Base-by-base conservation (phyloP, 805 yeast species). In the Zygosaccharomyces bisporus region DNA sequence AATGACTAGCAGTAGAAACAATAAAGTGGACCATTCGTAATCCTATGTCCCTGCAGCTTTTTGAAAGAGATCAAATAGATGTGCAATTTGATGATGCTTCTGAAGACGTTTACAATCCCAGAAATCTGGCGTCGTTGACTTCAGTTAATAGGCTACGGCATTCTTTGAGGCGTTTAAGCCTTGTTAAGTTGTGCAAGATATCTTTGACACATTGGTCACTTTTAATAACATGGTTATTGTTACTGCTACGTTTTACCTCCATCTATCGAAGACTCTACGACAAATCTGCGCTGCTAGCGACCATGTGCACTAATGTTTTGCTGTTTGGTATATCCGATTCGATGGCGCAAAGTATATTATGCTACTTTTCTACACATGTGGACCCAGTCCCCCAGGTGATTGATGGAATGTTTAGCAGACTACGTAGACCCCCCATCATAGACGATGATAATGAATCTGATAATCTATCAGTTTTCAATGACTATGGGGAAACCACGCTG, bases 251-350 rank as follows among this genome's bases (percentile, higher is more conserved):
- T 44, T 68, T 81, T 39, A 76, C 86, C 6, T 71, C 77, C 21
- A 71, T 73, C 41, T 84, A 83, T 57, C 79, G 79, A 41, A 69
- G 68, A 6, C 57, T 83, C 44, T 89, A 89, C 61, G 74, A 76
- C 48, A 72, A 68, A 45, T 78, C 80, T 38, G 81, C 93, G 1
- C 64, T 88, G 23, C 61, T 83, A n/a, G 87, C 96, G 12, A 86
- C 89, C 29, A 76, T 87, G 46, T 77, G 81, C 18, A 83, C 96
- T 1, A 91, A 91, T 58, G 66, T 86, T 21, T 80, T 90, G 4
- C 69, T 91, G 4, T 86, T 81, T 61, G 96, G 96, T 0, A 80
- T 88, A n/a, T 89, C 97, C 0, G 98, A 91, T 61, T 79, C 90
- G 0, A 60, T 90, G 50, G 98, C 98, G 0, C 98, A 91, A 63